A percentile compares a stretch with the other conserved stretches of the same genome.
These are phyloP conservation scores for Boletus patriciae DNA, from an alignment of 768 basidiomycete genomes.

Conservation along the genomic window DNA sequence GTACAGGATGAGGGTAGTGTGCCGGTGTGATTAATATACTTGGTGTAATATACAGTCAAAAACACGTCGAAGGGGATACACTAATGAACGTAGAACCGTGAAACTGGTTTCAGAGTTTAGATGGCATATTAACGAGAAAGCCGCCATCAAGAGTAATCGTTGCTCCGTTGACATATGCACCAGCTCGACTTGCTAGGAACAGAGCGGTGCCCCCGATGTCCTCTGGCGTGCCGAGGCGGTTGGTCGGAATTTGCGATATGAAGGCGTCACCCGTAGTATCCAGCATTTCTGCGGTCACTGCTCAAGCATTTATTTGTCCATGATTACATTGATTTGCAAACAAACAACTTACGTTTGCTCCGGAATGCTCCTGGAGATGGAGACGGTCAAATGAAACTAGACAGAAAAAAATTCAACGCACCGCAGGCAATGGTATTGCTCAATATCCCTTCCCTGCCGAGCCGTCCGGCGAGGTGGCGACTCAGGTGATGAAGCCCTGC, in stretches of 20 bases:
- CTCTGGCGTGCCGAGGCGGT: constrained; percentile 59
- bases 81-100: too few species aligned
- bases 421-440: constrained; percentile 67
- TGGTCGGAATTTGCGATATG: constrained; percentile 44
- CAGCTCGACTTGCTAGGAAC: constrained; percentile 60
- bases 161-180: constrained; percentile 62
- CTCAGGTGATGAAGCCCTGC: constrained; percentile 60
- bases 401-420: constrained; percentile 17
- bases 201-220: constrained; percentile 65
- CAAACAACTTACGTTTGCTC: constrained; percentile 39
- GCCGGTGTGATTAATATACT: constrained; percentile 1
- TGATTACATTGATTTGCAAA: not conserved
- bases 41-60: constrained; percentile 6
- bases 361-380: constrained; percentile 36
- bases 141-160: constrained; percentile 66
- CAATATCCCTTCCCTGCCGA: constrained; percentile 57
- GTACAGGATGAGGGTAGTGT: constrained; percentile 1
- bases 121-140: constrained; percentile 42
- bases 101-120: constrained; percentile 30
- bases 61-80: not conserved
- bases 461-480: constrained; percentile 53
- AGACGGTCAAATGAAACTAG: not conserved
- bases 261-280: constrained; percentile 45
- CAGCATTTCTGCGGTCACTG: constrained; percentile 58
- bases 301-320: not conserved